Evolutionary conservation across 495 filamentous ascomycete genomes (phyloP).

Genomic region (Aspergillus mulundensis): DNA sequence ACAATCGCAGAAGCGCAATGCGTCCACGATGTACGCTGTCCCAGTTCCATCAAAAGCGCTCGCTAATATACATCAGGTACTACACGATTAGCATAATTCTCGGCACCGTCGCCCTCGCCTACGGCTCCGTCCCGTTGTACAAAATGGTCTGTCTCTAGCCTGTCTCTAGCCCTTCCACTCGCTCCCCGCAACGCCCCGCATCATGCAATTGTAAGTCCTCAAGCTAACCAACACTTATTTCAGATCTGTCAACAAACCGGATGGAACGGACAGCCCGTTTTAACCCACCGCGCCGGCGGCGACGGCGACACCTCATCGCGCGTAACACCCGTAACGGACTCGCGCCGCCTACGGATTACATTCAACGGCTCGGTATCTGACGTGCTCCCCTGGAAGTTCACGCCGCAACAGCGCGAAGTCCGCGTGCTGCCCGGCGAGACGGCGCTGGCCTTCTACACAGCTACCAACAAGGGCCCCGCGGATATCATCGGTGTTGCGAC

Average conservation of each 20-base stretch:
- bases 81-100: slow-evolving; percentile 84
- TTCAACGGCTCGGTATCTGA: slow-evolving; percentile 95
- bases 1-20: slow-evolving; percentile 41
- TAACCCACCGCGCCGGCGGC: slow-evolving; percentile 63
- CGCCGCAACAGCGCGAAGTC: slow-evolving; percentile 94
- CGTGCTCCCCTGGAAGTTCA: slow-evolving; percentile 95
- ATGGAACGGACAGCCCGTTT: slow-evolving; percentile 89
- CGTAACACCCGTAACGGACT: slow-evolving; percentile 72
- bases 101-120: slow-evolving; percentile 86
- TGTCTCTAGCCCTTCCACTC: no score
- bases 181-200: background rate
- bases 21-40: slow-evolving; percentile 36
- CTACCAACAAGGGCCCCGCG: slow-evolving; percentile 79
- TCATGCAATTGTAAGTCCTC: background rate
- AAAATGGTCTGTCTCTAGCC: slow-evolving; percentile 75
- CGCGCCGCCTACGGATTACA: slow-evolving; percentile 86
- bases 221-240: background rate
- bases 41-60: background rate
- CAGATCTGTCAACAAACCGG: slow-evolving; percentile 96
- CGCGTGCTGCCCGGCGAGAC: slow-evolving; percentile 94
- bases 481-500: slow-evolving; percentile 99
- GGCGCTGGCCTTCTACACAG: slow-evolving; percentile 95
- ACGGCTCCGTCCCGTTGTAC: slow-evolving; percentile 95
- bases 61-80: slow-evolving; percentile 49
- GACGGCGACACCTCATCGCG: slow-evolving; percentile 64